phyloP scores from a whole-genome alignment of 2,329 filamentous ascomycete genomes.

The Penicillium sp. region DNA sequence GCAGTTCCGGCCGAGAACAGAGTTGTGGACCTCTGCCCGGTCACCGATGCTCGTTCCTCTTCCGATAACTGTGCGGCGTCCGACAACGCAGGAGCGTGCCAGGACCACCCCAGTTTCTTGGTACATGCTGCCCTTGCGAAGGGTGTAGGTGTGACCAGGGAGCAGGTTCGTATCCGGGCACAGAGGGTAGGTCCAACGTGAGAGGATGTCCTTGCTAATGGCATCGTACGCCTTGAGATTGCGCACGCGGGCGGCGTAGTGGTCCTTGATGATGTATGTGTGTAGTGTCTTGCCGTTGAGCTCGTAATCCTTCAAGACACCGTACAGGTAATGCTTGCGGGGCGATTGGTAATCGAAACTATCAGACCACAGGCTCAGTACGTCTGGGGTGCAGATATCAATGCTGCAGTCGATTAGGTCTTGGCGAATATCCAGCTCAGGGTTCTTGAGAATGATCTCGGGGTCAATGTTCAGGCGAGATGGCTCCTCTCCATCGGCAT shows the following conservation, averaged over 20 bases:
- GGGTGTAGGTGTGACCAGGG: slow-evolving; percentile 69
- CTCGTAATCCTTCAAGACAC: slow-evolving; percentile 93
- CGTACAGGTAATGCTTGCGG: slow-evolving; percentile 81
- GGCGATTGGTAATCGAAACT: slow-evolving; percentile 96
- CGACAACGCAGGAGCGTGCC: slow-evolving; percentile 66
- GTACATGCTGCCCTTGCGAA: slow-evolving; percentile 66
- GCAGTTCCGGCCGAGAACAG: slow-evolving; percentile 78
- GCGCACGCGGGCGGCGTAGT: slow-evolving; percentile 81
- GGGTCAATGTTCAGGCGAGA: slow-evolving; percentile 65
- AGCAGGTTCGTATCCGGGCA: slow-evolving; percentile 85
- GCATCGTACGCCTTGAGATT: slow-evolving; percentile 88
- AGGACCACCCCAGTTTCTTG: slow-evolving; percentile 74
- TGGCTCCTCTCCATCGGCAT: slow-evolving; percentile 50
- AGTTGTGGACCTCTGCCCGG: slow-evolving; percentile 65
- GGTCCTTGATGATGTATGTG: slow-evolving; percentile 74
- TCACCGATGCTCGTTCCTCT: slow-evolving; percentile 71
- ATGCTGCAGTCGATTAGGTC: slow-evolving; percentile 93
- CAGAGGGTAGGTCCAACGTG: slow-evolving; percentile 82
- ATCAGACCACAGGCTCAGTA: slow-evolving; percentile 91
- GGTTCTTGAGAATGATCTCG: slow-evolving; percentile 67
- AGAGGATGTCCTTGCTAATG: slow-evolving; percentile 79
- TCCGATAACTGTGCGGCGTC: slow-evolving; percentile 70
- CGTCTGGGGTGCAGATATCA: slow-evolving; percentile 95
- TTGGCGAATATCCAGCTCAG: slow-evolving; percentile 75
- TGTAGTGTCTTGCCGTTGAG: slow-evolving; percentile 97